phyloP scores from a whole-genome alignment of 768 basidiomycete species.

The Amanita jacksonii region DNA sequence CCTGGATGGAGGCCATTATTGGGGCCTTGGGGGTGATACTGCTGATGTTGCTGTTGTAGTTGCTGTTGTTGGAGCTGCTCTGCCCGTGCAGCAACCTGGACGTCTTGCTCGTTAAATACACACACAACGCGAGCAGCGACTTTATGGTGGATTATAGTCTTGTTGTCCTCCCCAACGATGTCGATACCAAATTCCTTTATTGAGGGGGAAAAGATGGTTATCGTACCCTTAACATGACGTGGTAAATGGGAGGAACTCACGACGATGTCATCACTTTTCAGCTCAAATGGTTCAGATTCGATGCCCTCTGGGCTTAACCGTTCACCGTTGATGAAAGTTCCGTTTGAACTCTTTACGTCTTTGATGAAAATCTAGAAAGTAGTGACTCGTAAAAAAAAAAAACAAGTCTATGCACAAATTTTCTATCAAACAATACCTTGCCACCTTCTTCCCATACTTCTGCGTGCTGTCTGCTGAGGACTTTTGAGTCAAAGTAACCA shows the following conservation, averaged over 20 bases:
- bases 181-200: constrained; percentile 99
- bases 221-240: too few species aligned
- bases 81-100: constrained; percentile 57
- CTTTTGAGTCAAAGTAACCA: constrained; percentile 94
- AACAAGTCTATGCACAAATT: too few species aligned
- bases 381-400: constrained; percentile 10
- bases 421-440: constrained; percentile 66
- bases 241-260: constrained; percentile 46
- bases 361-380: constrained; percentile 88
- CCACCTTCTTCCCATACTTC: constrained; percentile 95
- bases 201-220: constrained; percentile 5
- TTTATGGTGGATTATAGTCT: constrained; percentile 96
- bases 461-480: constrained; percentile 89
- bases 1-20: constrained; percentile 13
- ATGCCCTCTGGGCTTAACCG: constrained; percentile 81
- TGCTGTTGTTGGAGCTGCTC: constrained; percentile 57
- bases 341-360: constrained; percentile 96
- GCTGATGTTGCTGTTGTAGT: constrained; percentile 26
- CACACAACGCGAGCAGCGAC: constrained; percentile 93
- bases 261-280: constrained; percentile 93
- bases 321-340: constrained; percentile 96
- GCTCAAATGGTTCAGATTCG: constrained; percentile 88
- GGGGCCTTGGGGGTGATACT: constrained; percentile 14
- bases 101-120: constrained; percentile 81
- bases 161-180: constrained; percentile 97